phyloP scores from a whole-genome alignment of 2,329 filamentous ascomycete genomes.

The Geosmithia flava region DNA sequence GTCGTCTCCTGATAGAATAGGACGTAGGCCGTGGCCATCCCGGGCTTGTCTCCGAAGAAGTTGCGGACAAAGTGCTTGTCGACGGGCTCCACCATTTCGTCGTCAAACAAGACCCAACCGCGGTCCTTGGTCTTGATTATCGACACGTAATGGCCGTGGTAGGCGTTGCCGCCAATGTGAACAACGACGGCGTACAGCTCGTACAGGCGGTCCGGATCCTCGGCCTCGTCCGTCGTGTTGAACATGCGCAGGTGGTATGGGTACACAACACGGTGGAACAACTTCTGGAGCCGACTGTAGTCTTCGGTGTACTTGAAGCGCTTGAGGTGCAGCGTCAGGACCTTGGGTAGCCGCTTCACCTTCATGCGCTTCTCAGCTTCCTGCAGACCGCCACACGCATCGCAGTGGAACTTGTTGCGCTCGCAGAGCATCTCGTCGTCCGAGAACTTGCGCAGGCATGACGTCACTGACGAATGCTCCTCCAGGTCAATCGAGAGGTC shows the following conservation, averaged over 20 bases:
- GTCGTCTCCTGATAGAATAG: slow-evolving; percentile 93
- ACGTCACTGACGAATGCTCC: slow-evolving; percentile 90
- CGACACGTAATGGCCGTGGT: slow-evolving; percentile 94
- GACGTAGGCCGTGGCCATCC: slow-evolving; percentile 89
- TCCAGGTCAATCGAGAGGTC: slow-evolving; percentile 94
- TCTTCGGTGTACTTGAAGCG: slow-evolving; percentile 98
- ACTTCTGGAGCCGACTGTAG: slow-evolving; percentile 81
- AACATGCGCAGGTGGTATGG: slow-evolving; percentile 94
- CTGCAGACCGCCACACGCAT: slow-evolving; percentile 90
- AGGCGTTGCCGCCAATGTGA: slow-evolving; percentile 91
- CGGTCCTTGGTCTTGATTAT: slow-evolving; percentile 96
- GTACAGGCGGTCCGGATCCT: slow-evolving; percentile 86
- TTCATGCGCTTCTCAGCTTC: slow-evolving; percentile 99
- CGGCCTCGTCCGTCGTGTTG: slow-evolving; percentile 92
- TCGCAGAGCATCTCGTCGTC: slow-evolving; percentile 98
- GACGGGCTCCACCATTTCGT: slow-evolving; percentile 97
- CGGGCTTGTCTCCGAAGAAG: slow-evolving; percentile 90
- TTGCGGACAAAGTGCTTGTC: slow-evolving; percentile 93
- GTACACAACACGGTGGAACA: slow-evolving; percentile 94
- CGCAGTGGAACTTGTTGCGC: slow-evolving; percentile 97
- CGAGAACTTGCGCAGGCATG: slow-evolving; percentile 89
- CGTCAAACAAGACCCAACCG: slow-evolving; percentile 93
- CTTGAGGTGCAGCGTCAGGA: slow-evolving; percentile 86
- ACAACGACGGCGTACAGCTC: slow-evolving; percentile 96
- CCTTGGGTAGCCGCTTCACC: slow-evolving; percentile 85